Conservation (phyloP, 305 asterid species). For the Withania somnifera region DNA sequence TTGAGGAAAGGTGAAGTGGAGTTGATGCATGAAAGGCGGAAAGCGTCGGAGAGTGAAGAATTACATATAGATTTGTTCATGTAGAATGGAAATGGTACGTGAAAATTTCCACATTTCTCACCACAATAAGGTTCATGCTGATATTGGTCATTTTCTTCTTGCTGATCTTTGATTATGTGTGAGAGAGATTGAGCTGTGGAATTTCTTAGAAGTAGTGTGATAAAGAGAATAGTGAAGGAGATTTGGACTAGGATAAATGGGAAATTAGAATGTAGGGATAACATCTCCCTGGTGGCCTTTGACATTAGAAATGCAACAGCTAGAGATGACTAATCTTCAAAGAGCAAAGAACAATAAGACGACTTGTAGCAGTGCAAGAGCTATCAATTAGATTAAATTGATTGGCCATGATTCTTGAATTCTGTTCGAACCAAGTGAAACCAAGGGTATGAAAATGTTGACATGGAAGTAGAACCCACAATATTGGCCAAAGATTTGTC, state of each 20-base stretch:
- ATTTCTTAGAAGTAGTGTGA: background rate
- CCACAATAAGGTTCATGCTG: slow-evolving; percentile 2
- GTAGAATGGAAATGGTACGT: slow-evolving; percentile 48
- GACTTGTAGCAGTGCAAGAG: no score
- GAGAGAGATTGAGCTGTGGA: background rate
- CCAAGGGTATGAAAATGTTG: no score
- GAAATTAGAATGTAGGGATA: background rate
- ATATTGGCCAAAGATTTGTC: no score
- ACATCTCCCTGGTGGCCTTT: background rate
- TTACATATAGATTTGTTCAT: slow-evolving; percentile 4
- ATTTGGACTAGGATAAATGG: background rate
- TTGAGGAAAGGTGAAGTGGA: slow-evolving; percentile 35
- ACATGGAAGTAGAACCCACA: no score
- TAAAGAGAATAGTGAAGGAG: background rate
- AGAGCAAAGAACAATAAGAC: no score
- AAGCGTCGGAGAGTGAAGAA: slow-evolving; percentile 18
- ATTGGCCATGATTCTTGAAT: no score
- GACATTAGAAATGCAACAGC: no score
- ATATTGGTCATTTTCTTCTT: background rate
- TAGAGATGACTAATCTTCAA: no score
- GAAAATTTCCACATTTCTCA: slow-evolving; percentile 27
- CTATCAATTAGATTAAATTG: no score
- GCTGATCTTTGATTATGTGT: background rate
- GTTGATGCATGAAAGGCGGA: slow-evolving; percentile 40
- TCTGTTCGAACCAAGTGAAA: no score